These are phyloP conservation scores for Trifolium subterraneum DNA, from an alignment of 306 rosid species.

Conservation along the genomic window DNA sequence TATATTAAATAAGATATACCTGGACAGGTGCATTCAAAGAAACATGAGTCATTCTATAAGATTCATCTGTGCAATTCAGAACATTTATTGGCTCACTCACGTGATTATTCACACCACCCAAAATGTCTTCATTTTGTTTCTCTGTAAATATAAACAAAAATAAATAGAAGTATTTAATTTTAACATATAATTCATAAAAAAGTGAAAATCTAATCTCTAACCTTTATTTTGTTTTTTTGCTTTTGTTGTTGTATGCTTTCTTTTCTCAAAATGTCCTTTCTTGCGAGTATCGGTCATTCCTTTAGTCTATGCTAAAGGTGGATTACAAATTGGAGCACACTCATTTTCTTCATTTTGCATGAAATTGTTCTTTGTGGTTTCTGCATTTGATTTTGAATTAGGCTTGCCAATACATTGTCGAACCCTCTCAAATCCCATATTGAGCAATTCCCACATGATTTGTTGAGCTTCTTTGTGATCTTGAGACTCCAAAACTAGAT, in stretches of 20 bases:
- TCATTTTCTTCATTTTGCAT: background rate
- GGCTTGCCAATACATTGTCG: background rate
- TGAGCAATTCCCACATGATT: background rate
- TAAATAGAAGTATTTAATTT: too few relatives aligned
- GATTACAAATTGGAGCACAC: background rate
- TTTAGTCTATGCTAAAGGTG: background rate
- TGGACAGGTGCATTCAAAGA: too few relatives aligned
- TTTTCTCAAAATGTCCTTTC: background rate
- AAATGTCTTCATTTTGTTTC: too few relatives aligned
- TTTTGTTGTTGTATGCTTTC: background rate
- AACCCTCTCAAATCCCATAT: background rate
- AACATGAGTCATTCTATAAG: too few relatives aligned
- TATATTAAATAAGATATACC: too few relatives aligned
- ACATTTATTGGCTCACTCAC: too few relatives aligned
- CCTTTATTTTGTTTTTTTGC: background rate
- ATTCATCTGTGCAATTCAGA: too few relatives aligned
- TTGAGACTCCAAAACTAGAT: constrained; percentile 12
- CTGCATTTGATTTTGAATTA: background rate
- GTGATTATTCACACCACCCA: too few relatives aligned
- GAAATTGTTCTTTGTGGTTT: too few relatives aligned
- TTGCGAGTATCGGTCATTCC: background rate
- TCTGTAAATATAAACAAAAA: too few relatives aligned
- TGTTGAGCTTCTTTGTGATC: background rate
- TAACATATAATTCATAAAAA: too few relatives aligned
- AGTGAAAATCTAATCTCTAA: background rate